phyloP scores from a whole-genome alignment of 2,329 filamentous ascomycete species.

The Diaporthe humulicola region DNA sequence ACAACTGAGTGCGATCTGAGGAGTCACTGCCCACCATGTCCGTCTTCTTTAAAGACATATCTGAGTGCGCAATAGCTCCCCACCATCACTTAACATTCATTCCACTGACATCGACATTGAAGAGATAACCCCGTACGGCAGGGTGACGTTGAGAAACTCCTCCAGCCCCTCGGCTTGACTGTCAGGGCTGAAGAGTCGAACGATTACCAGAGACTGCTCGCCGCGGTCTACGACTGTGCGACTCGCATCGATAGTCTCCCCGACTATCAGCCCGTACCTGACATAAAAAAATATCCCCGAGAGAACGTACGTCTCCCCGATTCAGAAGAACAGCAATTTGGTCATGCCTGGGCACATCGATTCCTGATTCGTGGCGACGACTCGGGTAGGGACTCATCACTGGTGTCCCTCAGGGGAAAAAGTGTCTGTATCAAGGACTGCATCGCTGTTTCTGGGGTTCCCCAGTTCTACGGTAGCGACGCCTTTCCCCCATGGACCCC shows the following conservation, averaged over 20 bases:
- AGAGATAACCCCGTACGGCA: slow-evolving; percentile 52
- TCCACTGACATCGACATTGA: background rate
- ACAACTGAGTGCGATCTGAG: slow-evolving; percentile 27
- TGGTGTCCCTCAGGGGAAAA: slow-evolving; percentile 56
- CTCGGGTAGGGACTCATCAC: slow-evolving; percentile 50
- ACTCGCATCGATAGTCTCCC: slow-evolving; percentile 57
- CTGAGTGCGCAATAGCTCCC: background rate
- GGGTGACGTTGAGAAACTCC: slow-evolving; percentile 53
- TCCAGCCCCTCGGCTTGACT: slow-evolving; percentile 53
- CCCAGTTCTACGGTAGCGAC: slow-evolving; percentile 46
- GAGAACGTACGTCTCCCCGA: slow-evolving; percentile 7
- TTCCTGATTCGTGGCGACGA: slow-evolving; percentile 15
- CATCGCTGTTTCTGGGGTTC: slow-evolving; percentile 66
- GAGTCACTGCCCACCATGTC: slow-evolving; percentile 48
- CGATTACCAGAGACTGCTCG: slow-evolving; percentile 62
- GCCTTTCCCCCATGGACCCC: slow-evolving; percentile 67
- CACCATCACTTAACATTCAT: background rate
- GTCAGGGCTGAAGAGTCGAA: slow-evolving; percentile 53
- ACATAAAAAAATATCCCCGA: background rate
- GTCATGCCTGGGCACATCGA: slow-evolving; percentile 13
- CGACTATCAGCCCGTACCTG: slow-evolving; percentile 50
- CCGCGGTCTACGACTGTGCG: slow-evolving; percentile 65
- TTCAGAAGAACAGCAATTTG: background rate
- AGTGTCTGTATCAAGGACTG: slow-evolving; percentile 67
- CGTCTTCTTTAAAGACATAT: slow-evolving; percentile 55